Conservation (phyloP, 2,329 filamentous ascomycete species). For the Botrytis elliptica region DNA sequence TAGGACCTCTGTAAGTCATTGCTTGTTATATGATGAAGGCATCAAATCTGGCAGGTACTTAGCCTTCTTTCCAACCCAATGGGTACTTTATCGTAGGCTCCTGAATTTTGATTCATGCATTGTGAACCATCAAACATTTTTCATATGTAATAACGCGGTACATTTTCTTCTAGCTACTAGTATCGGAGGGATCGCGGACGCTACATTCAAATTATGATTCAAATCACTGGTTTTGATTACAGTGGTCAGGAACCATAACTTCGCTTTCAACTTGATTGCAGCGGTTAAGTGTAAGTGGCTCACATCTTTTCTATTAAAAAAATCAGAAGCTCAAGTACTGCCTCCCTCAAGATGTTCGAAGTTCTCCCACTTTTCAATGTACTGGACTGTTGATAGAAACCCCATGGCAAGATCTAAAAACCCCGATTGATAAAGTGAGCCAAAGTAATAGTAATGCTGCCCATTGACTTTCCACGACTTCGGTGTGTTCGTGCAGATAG, state of each 20-base stretch:
- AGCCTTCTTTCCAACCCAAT: background rate
- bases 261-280: background rate
- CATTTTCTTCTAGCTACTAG: background rate
- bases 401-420: background rate
- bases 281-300: background rate
- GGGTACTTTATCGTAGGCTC: background rate
- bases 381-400: background rate
- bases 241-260: background rate
- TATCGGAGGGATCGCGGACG: background rate
- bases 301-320: background rate
- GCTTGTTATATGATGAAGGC: background rate
- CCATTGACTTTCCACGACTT: background rate
- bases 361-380: background rate
- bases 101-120: background rate
- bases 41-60: background rate
- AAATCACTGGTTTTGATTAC: background rate
- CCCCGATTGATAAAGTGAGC: background rate
- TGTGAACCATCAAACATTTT: background rate
- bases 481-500: background rate
- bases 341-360: background rate
- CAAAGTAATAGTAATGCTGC: background rate
- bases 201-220: background rate
- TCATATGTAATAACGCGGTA: background rate
- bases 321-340: background rate
- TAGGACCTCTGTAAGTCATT: background rate